Base-by-base conservation (phyloP, 225 moss, liverwort and hornwort genomes). In the Pseudoscleropodium purum region DNA sequence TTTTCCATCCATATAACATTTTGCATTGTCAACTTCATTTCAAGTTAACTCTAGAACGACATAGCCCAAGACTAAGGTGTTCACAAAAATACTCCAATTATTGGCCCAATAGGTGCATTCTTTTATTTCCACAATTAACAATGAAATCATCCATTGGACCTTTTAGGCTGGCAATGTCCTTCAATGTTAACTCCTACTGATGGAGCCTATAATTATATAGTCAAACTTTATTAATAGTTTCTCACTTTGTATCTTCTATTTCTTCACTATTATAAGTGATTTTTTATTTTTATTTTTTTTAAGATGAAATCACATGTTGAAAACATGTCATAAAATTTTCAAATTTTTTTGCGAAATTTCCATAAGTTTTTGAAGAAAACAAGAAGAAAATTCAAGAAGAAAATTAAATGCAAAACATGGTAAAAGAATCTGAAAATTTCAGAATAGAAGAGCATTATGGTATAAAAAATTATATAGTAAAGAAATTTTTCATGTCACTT, bases 1-100 rank as follows among this genome's bases (percentile, higher is more conserved):
- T 5, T 16, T 43, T 9, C 34, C 43, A 73, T 26, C 8, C 3
- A 16, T 27, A 43, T 3, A 2, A 43, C 27, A 16, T 72, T 73
- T 43, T 27, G 27, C 0, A 15, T 72, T 4, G 0, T 39, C 7
- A 69, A 2, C 25, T 39, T 13, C 2, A 0, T 39, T 70, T n/a
- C 0, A 39, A 0, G 24, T 70, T 25, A 24, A 24, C 0, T n/a
- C 7, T 69, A 2, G 6, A 68, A 68, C 3, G 13, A n/a, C 4
- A 6, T 18, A 1, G 6, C 13, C n/a, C n/a, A 7, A 1, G 25
- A n/a, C n/a, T n/a, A n/a, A n/a, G n/a, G n/a, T n/a, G n/a, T n/a
- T n/a, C n/a, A n/a, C n/a, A n/a, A n/a, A n/a, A n/a, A n/a, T n/a
- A n/a, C n/a, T n/a, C n/a, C n/a, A n/a, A n/a, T n/a, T n/a, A n/a